phyloP scores from a whole-genome alignment of 129 eudicot species.

The Flaveria trinervia region DNA sequence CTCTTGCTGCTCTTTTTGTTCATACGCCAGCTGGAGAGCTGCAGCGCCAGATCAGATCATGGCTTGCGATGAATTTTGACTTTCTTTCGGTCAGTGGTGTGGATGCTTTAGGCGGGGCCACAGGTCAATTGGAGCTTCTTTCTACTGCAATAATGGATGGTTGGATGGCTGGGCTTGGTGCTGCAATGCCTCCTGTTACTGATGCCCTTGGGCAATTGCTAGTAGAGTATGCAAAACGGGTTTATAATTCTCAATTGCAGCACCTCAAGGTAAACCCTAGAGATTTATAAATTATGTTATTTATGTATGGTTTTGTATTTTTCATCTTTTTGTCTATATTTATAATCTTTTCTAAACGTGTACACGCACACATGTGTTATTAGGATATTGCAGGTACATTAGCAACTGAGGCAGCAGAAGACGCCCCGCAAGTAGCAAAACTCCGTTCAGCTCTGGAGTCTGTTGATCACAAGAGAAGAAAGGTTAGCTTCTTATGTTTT shows the following conservation, averaged over 20 bases:
- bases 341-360: slow-evolving; percentile 9
- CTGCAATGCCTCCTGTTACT: slow-evolving; percentile 82
- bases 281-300: not conserved
- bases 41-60: slow-evolving; percentile 92
- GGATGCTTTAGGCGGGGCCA: slow-evolving; percentile 74
- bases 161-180: slow-evolving; percentile 99
- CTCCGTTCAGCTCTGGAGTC: slow-evolving; percentile 96
- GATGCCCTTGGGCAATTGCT: slow-evolving; percentile 98
- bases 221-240: slow-evolving; percentile 87
- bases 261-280: slow-evolving; percentile 68
- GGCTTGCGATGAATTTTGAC: slow-evolving; percentile 97
- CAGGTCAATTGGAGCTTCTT: slow-evolving; percentile 96
- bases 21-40: slow-evolving; percentile 99
- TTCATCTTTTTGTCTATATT: not conserved
- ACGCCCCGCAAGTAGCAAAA: slow-evolving; percentile 83
- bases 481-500: slow-evolving; percentile 44
- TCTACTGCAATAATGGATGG: slow-evolving; percentile 99
- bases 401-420: slow-evolving; percentile 89
- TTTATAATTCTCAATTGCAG: slow-evolving; percentile 87
- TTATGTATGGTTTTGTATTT: not conserved
- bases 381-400: slow-evolving; percentile 99
- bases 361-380: slow-evolving; percentile 26
- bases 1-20: slow-evolving; percentile 95
- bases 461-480: slow-evolving; percentile 97
- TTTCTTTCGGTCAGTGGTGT: slow-evolving; percentile 82